Evolutionary conservation across 73 alveolate genomes (phyloP).

Genomic region (Uronychia binucleata): DNA sequence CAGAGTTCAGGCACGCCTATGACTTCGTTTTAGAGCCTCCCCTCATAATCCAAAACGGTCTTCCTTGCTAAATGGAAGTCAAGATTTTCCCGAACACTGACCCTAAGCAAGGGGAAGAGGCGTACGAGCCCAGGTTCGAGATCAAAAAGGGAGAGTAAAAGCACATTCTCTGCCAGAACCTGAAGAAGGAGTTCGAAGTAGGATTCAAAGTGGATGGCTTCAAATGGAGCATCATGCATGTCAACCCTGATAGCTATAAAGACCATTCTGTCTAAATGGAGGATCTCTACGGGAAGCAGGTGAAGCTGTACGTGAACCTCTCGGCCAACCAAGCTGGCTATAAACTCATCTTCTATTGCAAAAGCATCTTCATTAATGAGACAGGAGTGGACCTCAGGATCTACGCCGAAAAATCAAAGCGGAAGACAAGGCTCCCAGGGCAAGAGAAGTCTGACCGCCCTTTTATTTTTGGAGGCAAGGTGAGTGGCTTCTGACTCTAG

Average conservation of each 20-base stretch:
- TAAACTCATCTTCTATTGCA: slow-evolving; percentile 11
- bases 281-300: slow-evolving; percentile 19
- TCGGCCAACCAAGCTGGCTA: slow-evolving; percentile 9
- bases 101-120: background rate
- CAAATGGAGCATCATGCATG: background rate
- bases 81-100: background rate
- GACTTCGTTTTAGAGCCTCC: too few species aligned
- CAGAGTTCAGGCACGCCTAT: too few species aligned
- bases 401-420: slow-evolving; percentile 9
- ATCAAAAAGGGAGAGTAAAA: slow-evolving; percentile 27
- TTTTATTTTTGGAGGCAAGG: too few species aligned
- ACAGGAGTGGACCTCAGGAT: slow-evolving; percentile 6
- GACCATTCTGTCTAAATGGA: background rate
- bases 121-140: background rate
- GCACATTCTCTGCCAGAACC: slow-evolving; percentile 16
- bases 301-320: slow-evolving; percentile 3
- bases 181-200: slow-evolving; percentile 21
- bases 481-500: too few species aligned
- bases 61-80: slow-evolving; percentile 19
- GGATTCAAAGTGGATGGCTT: slow-evolving; percentile 31
- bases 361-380: slow-evolving; percentile 10
- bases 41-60: slow-evolving; percentile 9
- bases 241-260: too few species aligned
- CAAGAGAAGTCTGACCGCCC: background rate
- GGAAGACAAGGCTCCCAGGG: slow-evolving; percentile 4